A percentile compares a stretch with the other conserved stretches of the same genome.
Conservation (phyloP, 208 protist species). For the Wallacemonas rigidus region DNA sequence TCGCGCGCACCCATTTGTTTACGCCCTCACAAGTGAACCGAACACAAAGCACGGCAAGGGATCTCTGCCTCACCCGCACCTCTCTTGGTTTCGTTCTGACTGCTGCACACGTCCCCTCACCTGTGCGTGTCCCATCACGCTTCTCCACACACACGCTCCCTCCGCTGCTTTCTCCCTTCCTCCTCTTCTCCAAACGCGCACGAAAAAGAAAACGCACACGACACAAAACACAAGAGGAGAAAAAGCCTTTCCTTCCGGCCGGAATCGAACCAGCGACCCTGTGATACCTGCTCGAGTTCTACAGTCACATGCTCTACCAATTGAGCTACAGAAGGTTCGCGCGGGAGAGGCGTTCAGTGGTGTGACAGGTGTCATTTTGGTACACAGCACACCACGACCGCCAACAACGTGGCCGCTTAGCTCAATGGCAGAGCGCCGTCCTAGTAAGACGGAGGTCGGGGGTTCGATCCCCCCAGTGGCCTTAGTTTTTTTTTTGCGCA, state of each 20-base stretch:
- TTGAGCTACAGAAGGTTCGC: conserved; percentile 8
- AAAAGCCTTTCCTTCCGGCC: not conserved
- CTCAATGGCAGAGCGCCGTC: conserved; percentile 92
- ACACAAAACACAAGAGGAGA: not conserved
- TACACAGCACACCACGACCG: not conserved
- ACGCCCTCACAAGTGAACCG: too few species aligned
- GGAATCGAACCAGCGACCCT: conserved; percentile 6
- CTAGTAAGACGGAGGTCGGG: conserved; percentile 92
- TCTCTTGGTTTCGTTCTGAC: too few species aligned
- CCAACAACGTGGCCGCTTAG: conserved; percentile 68
- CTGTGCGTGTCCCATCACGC: too few species aligned
- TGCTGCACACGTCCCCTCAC: too few species aligned
- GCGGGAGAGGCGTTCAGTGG: not conserved
- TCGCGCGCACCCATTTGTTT: too few species aligned
- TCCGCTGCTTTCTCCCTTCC: too few species aligned
- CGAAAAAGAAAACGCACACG: conserved; percentile 7
- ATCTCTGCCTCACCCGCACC: too few species aligned
- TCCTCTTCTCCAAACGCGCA: not conserved
- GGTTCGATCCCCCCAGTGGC: conserved; percentile 92
- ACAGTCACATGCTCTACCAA: conserved; percentile 12
- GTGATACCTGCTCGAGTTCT: not conserved
- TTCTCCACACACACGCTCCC: too few species aligned
- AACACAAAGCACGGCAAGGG: too few species aligned
- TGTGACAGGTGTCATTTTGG: not conserved
- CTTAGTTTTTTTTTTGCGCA: conserved; percentile 40